phyloP scores from a whole-genome alignment of 1,284 basidiomycete species.

The Ganoderma lucidum region DNA sequence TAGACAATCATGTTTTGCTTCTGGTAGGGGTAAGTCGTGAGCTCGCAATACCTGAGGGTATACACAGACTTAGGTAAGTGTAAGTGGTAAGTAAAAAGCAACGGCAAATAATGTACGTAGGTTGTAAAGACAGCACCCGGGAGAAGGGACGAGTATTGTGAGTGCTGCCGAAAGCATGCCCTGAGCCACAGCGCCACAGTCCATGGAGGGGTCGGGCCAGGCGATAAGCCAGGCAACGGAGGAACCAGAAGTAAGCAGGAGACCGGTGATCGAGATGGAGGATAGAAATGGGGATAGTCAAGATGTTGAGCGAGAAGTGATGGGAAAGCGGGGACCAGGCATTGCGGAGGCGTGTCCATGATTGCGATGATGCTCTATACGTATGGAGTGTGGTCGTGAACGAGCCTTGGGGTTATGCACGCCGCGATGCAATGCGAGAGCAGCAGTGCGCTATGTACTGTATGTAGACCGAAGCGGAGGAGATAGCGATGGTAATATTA shows the following conservation, averaged over 20 bases:
- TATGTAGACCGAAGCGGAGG: slow-evolving; percentile 1
- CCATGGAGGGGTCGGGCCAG: background rate
- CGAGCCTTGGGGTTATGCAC: slow-evolving; percentile 3
- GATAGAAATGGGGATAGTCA: slow-evolving; percentile 3
- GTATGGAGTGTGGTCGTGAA: slow-evolving; percentile 1
- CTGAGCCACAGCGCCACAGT: slow-evolving; percentile 3
- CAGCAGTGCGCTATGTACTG: background rate
- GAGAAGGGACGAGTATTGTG: background rate
- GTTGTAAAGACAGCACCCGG: background rate
- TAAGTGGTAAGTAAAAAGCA: background rate
- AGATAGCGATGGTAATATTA: slow-evolving; percentile 10
- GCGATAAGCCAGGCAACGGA: background rate
- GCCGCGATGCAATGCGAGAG: background rate
- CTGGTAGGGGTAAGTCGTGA: slow-evolving; percentile 13
- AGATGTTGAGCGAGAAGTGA: background rate
- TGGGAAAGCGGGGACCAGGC: background rate
- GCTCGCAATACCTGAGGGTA: slow-evolving; percentile 9
- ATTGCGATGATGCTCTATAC: slow-evolving; percentile 3
- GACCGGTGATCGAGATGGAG: background rate
- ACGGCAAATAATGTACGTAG: background rate
- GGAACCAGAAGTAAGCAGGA: background rate
- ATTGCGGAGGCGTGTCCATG: slow-evolving; percentile 11
- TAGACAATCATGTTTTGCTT: background rate
- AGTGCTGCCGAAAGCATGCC: background rate
- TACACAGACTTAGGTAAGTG: background rate